Evolutionary conservation across 768 basidiomycete species (phyloP).

Genomic region (Boletus reticuloceps): DNA sequence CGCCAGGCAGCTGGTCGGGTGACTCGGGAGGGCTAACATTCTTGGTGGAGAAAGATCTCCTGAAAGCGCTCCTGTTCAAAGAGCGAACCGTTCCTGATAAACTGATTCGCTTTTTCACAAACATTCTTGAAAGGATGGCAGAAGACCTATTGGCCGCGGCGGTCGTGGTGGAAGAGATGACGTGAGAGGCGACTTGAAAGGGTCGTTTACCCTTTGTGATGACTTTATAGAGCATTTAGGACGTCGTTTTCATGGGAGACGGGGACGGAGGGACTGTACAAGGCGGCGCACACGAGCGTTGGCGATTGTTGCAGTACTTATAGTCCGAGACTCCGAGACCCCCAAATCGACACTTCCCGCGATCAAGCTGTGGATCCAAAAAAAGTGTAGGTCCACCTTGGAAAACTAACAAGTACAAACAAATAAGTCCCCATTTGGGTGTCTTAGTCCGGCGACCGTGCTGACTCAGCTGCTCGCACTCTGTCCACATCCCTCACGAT

Average conservation of each 20-base stretch:
- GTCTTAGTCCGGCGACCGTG: too few relatives aligned
- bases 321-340: conserved; percentile 6
- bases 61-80: conserved; percentile 23
- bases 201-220: conserved; percentile 49
- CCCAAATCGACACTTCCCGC: conserved; percentile 3
- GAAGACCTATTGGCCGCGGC: conserved; percentile 33
- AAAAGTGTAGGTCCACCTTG: conserved; percentile 17
- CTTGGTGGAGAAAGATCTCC: conserved; percentile 24
- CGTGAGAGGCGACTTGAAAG: conserved; percentile 51
- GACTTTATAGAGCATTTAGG: conserved; percentile 31
- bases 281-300: background rate
- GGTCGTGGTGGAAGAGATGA: conserved; percentile 27
- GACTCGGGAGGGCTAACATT: conserved; percentile 36
- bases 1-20: conserved; percentile 42
- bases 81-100: conserved; percentile 32
- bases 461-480: too few relatives aligned
- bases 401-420: conserved; percentile 26
- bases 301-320: background rate
- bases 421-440: too few relatives aligned
- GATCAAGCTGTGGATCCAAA: background rate
- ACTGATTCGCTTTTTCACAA: conserved; percentile 32
- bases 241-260: conserved; percentile 15
- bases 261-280: background rate
- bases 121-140: conserved; percentile 29
- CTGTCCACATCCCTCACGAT: conserved; percentile 36